phyloP scores from a whole-genome alignment of 495 filamentous ascomycete genomes.

The Podospora fimiseda region DNA sequence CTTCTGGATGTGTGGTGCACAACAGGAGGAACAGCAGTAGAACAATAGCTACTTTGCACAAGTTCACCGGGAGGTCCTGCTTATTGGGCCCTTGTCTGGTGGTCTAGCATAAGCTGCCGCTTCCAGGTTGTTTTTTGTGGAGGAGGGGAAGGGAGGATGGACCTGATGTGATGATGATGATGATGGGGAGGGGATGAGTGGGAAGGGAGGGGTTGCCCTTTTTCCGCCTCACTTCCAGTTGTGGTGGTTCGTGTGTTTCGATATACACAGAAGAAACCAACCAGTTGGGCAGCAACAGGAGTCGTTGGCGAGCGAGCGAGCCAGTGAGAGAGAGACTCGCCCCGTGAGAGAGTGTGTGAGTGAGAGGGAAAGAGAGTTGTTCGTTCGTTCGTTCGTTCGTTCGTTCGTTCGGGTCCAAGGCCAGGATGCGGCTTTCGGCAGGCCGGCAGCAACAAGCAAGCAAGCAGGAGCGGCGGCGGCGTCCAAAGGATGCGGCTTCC shows the following conservation, averaged over 20 bases:
- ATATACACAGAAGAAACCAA: no score
- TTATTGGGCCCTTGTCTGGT: slow-evolving; percentile 16
- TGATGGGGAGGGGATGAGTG: background rate
- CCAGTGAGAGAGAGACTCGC: no score
- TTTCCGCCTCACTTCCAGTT: slow-evolving; percentile 16
- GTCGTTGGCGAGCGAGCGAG: slow-evolving; percentile 15
- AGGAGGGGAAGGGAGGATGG: no score
- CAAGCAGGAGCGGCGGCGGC: background rate
- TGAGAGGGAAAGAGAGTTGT: slow-evolving; percentile 18
- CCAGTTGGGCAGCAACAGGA: slow-evolving; percentile 29
- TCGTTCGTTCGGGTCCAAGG: slow-evolving; percentile 19
- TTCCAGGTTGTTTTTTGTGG: no score
- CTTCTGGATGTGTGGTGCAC: slow-evolving; percentile 1
- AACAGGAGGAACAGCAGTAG: background rate
- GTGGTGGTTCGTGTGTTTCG: no score
- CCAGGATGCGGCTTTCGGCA: slow-evolving; percentile 20
- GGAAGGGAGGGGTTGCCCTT: slow-evolving; percentile 7
- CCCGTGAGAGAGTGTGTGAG: slow-evolving; percentile 10
- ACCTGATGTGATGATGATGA: background rate
- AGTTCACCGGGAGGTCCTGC: slow-evolving; percentile 8
- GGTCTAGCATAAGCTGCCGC: background rate
- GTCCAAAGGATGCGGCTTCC: background rate
- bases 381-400: no score
- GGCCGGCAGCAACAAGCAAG: slow-evolving; percentile 10
- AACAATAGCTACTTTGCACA: no score